phyloP scores from a whole-genome alignment of 192 early-diverging fungal genomes.

The Linnemannia zychae region DNA sequence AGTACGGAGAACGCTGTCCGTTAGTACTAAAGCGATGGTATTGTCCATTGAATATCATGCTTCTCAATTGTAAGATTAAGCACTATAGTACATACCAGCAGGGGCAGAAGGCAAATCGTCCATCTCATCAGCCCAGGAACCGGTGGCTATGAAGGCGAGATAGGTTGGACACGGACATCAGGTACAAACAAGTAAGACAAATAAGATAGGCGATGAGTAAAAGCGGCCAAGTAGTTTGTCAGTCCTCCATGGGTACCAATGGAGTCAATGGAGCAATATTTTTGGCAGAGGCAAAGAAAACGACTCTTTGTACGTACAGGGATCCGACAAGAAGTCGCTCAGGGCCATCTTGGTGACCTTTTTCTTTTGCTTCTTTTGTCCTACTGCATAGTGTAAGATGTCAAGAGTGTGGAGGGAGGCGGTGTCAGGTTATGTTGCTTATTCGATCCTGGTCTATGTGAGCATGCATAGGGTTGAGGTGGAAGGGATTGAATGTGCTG shows the following conservation, averaged over 20 bases:
- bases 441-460: not conserved
- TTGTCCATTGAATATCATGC: not conserved
- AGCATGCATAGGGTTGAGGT: not conserved
- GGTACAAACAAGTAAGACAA: slow-evolving; percentile 4
- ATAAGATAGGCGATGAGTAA: not conserved
- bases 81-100: slow-evolving; percentile 58
- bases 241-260: slow-evolving; percentile 30
- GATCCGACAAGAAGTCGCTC: slow-evolving; percentile 83
- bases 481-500: not conserved
- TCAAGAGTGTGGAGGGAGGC: not conserved
- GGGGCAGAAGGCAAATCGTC: slow-evolving; percentile 89
- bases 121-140: slow-evolving; percentile 96
- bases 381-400: slow-evolving; percentile 21
- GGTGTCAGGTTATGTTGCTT: not conserved
- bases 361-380: slow-evolving; percentile 74
- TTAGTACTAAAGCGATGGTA: not conserved
- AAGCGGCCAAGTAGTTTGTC: slow-evolving; percentile 25
- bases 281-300: not conserved
- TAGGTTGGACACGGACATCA: not conserved
- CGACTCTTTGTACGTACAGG: slow-evolving; percentile 56
- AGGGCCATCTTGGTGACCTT: slow-evolving; percentile 93
- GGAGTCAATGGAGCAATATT: slow-evolving; percentile 39
- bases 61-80: not conserved
- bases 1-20: not conserved
- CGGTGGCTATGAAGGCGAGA: slow-evolving; percentile 57